Conservation (phyloP, 2,329 filamentous ascomycete genomes). For the Hymenoscyphus albidus region DNA sequence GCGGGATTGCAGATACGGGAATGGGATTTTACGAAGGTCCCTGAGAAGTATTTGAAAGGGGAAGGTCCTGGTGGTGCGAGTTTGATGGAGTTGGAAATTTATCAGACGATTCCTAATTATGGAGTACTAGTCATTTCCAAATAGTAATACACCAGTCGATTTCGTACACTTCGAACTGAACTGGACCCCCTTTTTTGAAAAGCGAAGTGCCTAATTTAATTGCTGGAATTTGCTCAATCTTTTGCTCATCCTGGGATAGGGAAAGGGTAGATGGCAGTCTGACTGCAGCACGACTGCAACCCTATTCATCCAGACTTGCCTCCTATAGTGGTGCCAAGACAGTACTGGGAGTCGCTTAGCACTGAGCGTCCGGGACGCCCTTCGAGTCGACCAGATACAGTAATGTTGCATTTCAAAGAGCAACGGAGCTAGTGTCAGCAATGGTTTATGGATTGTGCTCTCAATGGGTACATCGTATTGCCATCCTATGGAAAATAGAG, state of each 20-base stretch:
- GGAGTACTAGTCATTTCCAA: not conserved
- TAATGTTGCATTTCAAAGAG: not conserved
- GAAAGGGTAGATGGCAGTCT: not conserved
- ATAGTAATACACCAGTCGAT: not conserved
- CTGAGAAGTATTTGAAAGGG: not conserved
- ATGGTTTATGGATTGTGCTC: not conserved
- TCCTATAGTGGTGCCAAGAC: not conserved
- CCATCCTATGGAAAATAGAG: not conserved
- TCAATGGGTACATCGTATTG: not conserved
- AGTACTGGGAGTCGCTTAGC: not conserved
- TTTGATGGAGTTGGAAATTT: not conserved
- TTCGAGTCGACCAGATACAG: not conserved
- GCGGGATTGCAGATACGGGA: constrained; percentile 26
- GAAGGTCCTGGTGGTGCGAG: not conserved
- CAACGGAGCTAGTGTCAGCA: not conserved
- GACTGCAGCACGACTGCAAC: not conserved
- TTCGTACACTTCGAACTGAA: too few relatives aligned
- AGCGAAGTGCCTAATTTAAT: too few relatives aligned
- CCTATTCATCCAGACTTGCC: not conserved
- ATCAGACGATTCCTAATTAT: not conserved
- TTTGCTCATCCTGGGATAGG: too few relatives aligned
- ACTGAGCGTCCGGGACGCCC: not conserved
- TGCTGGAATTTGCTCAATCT: too few relatives aligned
- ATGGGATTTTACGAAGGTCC: not conserved
- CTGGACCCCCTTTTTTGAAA: too few relatives aligned